Evolutionary conservation across 1,139 yeast species (phyloP).

Genomic region (Magnusiomyces suaveolens): DNA sequence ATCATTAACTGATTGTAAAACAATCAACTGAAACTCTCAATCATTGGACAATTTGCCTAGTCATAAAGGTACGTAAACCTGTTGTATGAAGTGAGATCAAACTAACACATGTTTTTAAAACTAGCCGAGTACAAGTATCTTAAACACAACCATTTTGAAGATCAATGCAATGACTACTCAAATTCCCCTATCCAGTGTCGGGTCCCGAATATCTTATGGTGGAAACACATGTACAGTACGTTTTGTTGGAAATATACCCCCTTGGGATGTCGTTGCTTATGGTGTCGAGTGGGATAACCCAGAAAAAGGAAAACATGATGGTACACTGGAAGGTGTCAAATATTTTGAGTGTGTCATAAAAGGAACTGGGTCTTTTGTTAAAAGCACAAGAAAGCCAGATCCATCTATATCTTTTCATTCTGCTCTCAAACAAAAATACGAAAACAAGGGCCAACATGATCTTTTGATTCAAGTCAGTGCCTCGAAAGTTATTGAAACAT

Average conservation of each 20-base stretch:
- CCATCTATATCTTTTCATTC: constrained; percentile 34
- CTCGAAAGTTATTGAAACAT: constrained; percentile 47
- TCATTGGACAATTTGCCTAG: no score
- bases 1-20: no score
- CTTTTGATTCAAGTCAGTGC: constrained; percentile 29
- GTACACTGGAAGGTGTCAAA: constrained; percentile 36
- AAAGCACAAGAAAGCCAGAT: constrained; percentile 35
- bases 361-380: constrained; percentile 60
- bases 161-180: no score
- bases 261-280: constrained; percentile 55
- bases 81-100: no score
- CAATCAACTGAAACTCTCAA: no score
- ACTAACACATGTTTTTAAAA: no score
- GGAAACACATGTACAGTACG: constrained; percentile 53
- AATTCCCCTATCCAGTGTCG: no score
- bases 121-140: no score
- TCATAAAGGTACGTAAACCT: no score
- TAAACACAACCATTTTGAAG: no score
- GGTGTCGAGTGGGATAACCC: constrained; percentile 86
- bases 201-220: constrained; percentile 41
- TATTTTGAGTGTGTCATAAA: constrained; percentile 36
- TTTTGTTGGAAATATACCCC: constrained; percentile 49
- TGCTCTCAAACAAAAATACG: constrained; percentile 45
- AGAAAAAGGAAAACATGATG: constrained; percentile 49
- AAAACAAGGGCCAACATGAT: neutral